A percentile compares a stretch with the other conserved stretches of the same genome.
Conservation (phyloP, 768 basidiomycete species). For the Rhodotorula diobovata region DNA sequence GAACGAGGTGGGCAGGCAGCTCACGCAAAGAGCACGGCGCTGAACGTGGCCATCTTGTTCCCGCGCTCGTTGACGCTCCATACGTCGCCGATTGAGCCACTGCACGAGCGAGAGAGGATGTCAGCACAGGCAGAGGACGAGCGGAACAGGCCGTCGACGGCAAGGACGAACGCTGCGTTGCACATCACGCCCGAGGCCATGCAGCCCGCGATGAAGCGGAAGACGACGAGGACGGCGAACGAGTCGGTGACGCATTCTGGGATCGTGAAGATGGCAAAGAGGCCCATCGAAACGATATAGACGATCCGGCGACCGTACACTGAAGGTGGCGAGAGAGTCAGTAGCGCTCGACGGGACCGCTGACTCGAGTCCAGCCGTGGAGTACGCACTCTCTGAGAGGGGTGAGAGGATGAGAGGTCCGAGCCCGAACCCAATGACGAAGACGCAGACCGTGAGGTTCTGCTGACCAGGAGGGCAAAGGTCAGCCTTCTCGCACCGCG, state of each 20-base stretch:
- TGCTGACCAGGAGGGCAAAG: too few species aligned
- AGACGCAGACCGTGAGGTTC: conserved; percentile 21
- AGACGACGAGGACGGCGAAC: conserved; percentile 43
- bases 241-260: conserved; percentile 43
- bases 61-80: conserved; percentile 46
- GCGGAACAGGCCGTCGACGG: too few species aligned
- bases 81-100: not conserved
- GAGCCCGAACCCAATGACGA: conserved; percentile 44
- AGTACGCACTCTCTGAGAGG: conserved; percentile 9
- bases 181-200: not conserved
- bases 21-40: conserved; percentile 41
- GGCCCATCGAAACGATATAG: conserved; percentile 41
- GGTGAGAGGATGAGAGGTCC: conserved; percentile 48
- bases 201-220: conserved; percentile 42
- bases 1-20: too few species aligned
- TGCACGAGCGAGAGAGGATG: too few species aligned
- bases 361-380: not conserved
- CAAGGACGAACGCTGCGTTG: not conserved
- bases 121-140: too few species aligned
- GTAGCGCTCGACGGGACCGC: not conserved
- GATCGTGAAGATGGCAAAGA: conserved; percentile 47
- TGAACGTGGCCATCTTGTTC: conserved; percentile 45
- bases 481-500: too few species aligned
- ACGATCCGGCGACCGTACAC: conserved; percentile 43
- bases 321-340: not conserved